Conservation (phyloP, 2,329 filamentous ascomycete species). For the Pestalotiopsis fici region DNA sequence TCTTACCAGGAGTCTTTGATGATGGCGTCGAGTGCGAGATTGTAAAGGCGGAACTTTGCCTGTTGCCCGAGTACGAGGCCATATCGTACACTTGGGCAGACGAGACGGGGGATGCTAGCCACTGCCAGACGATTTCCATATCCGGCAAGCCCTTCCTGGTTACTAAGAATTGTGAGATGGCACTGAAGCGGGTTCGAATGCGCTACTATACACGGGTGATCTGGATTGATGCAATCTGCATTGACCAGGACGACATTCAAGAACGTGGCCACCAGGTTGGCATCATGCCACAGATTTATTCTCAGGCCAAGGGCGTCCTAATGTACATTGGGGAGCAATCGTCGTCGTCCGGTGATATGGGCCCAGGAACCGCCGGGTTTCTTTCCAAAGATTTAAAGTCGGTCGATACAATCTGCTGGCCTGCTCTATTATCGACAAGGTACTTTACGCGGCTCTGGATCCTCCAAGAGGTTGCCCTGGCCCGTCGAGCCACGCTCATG, state of each 20-base stretch:
- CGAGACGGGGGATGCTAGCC: conserved; percentile 6
- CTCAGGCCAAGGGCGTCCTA: conserved; percentile 7
- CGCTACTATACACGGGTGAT: neutral
- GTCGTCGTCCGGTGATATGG: neutral
- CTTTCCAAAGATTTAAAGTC: neutral
- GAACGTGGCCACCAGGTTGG: conserved; percentile 16
- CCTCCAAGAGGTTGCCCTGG: conserved; percentile 14
- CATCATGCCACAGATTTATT: conserved; percentile 15
- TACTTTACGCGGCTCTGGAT: conserved; percentile 15
- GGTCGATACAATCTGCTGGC: neutral
- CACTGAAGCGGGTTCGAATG: conserved; percentile 5
- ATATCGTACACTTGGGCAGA: conserved; percentile 17
- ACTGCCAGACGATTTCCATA: neutral
- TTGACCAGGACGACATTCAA: conserved; percentile 9
- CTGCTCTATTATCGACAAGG: neutral
- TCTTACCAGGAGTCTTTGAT: conserved; percentile 1
- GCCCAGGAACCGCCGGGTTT: too few species aligned
- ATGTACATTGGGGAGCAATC: conserved; percentile 12
- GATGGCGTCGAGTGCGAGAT: conserved; percentile 10
- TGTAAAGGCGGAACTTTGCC: neutral
- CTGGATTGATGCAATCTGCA: conserved; percentile 16
- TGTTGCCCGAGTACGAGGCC: conserved; percentile 9
- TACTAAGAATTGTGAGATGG: conserved; percentile 12
- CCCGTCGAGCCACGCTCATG: conserved; percentile 8
- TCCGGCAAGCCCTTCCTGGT: conserved; percentile 5